Conservation (phyloP, 495 filamentous ascomycete species). For the Venustampulla echinocandica region DNA sequence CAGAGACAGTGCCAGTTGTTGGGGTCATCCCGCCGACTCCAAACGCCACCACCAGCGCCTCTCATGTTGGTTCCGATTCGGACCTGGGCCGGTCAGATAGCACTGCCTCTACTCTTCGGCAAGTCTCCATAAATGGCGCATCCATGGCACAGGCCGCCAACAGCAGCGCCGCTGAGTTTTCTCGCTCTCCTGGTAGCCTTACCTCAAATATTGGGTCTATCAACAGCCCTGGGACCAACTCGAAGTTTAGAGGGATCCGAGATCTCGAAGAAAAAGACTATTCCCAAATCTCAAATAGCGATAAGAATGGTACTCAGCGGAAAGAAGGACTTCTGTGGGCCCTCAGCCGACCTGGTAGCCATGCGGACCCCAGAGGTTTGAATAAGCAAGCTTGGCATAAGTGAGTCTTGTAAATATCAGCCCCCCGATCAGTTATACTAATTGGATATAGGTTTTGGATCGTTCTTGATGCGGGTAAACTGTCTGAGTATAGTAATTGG, state of each 20-base stretch:
- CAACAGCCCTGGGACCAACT: conserved; percentile 26
- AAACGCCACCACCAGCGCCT: conserved; percentile 2
- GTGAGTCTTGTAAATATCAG: conserved; percentile 46
- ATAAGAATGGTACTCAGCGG: conserved; percentile 42
- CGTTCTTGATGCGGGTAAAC: conserved; percentile 87
- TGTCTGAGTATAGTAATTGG: conserved; percentile 99
- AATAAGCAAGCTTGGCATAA: conserved; percentile 99
- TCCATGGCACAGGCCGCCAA: conserved; percentile 27
- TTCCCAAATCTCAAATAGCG: conserved; percentile 32
- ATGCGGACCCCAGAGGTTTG: conserved; percentile 87
- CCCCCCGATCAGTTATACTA: background rate
- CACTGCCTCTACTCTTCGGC: conserved; percentile 52
- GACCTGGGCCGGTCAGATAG: conserved; percentile 66
- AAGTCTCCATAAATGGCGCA: conserved; percentile 24
- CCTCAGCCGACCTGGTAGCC: conserved; percentile 82
- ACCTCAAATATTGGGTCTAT: conserved; percentile 26
- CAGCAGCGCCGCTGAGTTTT: conserved; percentile 23
- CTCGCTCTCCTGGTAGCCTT: conserved; percentile 29
- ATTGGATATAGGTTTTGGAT: conserved; percentile 76
- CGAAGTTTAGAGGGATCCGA: conserved; percentile 76
- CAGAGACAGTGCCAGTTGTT: conserved; percentile 37
- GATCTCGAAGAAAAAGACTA: conserved; percentile 79
- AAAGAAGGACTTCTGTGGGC: conserved; percentile 97
- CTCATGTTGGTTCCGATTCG: conserved; percentile 43
- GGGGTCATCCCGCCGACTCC: conserved; percentile 6